Conservation (phyloP, 768 basidiomycete species). For the Punctularia strigosozonata region DNA sequence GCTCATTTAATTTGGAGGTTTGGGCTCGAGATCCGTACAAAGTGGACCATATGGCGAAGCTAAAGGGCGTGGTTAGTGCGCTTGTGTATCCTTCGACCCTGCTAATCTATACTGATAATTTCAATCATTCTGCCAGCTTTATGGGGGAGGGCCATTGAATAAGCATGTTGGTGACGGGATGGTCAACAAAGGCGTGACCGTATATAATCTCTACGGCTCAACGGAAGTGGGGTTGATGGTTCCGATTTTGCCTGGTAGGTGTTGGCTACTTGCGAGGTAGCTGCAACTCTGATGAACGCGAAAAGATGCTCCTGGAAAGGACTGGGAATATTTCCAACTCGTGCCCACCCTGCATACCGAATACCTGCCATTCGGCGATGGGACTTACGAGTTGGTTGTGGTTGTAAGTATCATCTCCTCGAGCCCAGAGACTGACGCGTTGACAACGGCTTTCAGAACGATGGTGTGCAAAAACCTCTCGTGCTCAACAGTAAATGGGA, state of each 20-base stretch:
- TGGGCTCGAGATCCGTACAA: slow-evolving; percentile 12
- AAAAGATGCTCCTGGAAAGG: slow-evolving; percentile 9
- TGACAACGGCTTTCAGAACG: background rate
- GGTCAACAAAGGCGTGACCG: slow-evolving; percentile 10
- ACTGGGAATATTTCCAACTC: slow-evolving; percentile 1
- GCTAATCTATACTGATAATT: background rate
- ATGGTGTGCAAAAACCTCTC: too few species aligned
- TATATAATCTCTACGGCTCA: slow-evolving; percentile 8
- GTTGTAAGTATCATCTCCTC: background rate
- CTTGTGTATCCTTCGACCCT: background rate
- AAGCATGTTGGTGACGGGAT: slow-evolving; percentile 14
- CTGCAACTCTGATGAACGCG: background rate
- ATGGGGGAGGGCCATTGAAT: slow-evolving; percentile 15
- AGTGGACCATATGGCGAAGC: slow-evolving; percentile 10
- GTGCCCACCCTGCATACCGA: background rate
- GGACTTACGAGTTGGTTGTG: slow-evolving; percentile 1
- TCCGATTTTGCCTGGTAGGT: too few species aligned
- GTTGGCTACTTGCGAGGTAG: background rate
- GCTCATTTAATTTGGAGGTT: slow-evolving; percentile 5
- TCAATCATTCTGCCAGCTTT: slow-evolving; percentile 10
- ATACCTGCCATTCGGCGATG: slow-evolving; percentile 1
- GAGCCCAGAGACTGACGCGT: background rate
- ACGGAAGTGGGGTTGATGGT: too few species aligned
- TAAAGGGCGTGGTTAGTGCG: slow-evolving; percentile 13
- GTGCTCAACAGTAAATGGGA: background rate